phyloP scores from a whole-genome alignment of 495 filamentous ascomycete species.

The Penicillium ochrochloron region DNA sequence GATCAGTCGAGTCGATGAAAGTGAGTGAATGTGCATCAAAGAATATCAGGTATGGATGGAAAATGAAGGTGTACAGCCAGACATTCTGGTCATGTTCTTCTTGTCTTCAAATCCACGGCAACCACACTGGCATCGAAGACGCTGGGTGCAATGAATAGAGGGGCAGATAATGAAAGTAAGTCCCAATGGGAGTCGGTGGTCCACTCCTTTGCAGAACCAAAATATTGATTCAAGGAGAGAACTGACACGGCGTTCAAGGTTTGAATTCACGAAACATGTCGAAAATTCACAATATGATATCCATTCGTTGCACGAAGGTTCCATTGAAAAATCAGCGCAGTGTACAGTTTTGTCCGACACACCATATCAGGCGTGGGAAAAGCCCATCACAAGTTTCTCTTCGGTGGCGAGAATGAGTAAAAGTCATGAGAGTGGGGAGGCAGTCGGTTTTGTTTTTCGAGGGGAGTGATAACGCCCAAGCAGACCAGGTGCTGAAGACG shows the following conservation, averaged over 20 bases:
- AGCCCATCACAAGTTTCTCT: conserved; percentile 36
- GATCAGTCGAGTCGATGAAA: conserved; percentile 21
- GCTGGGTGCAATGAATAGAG: background rate
- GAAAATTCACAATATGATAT: background rate
- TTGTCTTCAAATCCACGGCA: background rate
- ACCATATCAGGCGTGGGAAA: conserved; percentile 18
- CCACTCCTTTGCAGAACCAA: background rate
- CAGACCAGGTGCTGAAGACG: conserved; percentile 4
- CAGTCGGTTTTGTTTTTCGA: conserved; percentile 17
- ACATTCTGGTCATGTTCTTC: background rate
- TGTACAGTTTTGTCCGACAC: conserved; percentile 5
- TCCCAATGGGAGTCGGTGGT: conserved; percentile 21
- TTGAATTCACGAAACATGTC: conserved; percentile 4
- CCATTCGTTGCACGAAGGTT: background rate
- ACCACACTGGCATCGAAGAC: conserved; percentile 6
- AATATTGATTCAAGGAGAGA: background rate
- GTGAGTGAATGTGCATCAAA: conserved; percentile 23
- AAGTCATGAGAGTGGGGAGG: conserved; percentile 9
- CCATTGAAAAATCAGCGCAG: background rate
- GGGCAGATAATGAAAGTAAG: conserved; percentile 15
- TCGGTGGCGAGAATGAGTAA: conserved; percentile 17
- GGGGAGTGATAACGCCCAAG: conserved; percentile 11
- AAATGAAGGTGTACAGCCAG: background rate
- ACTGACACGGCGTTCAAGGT: conserved; percentile 3
- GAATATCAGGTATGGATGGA: background rate